Percentiles rank a stretch among this genome's conserved stretches.
These are phyloP conservation scores for Curvularia eragrostidis DNA, from an alignment of 2,329 filamentous ascomycete genomes.

Conservation along the genomic window DNA sequence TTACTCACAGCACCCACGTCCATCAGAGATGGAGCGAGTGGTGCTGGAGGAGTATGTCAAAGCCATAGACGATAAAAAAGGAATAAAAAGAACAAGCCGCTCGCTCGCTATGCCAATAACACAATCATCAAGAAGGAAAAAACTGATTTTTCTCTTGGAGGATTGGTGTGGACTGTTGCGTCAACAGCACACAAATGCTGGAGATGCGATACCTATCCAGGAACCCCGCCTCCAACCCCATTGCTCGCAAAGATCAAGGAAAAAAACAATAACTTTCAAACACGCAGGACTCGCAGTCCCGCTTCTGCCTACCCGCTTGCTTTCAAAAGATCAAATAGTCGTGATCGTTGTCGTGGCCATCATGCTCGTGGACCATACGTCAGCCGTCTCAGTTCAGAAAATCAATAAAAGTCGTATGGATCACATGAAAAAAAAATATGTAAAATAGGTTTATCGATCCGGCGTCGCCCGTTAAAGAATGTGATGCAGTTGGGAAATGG, in stretches of 20 bases:
- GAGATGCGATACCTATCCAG: conserved; percentile 17
- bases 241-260: conserved; percentile 6
- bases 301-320: conserved; percentile 17
- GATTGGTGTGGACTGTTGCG: conserved; percentile 4
- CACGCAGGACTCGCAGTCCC: conserved; percentile 12
- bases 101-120: conserved; percentile 50
- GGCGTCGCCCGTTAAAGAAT: conserved; percentile 32
- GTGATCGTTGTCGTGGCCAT: conserved; percentile 34
- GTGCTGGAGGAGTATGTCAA: conserved; percentile 17
- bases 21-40: neutral
- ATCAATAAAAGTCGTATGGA: conserved; percentile 29
- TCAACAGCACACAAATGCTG: conserved; percentile 17
- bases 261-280: conserved; percentile 18
- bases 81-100: conserved; percentile 18
- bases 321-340: conserved; percentile 21
- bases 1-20: conserved; percentile 16
- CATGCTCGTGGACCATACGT: conserved; percentile 33
- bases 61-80: conserved; percentile 6
- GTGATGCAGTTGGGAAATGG: conserved; percentile 39
- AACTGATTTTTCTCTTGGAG: conserved; percentile 13
- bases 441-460: conserved; percentile 13
- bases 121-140: conserved; percentile 43
- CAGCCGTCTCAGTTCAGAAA: conserved; percentile 32
- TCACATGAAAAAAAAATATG: conserved; percentile 29
- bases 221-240: conserved; percentile 5